phyloP scores from a whole-genome alignment of 768 basidiomycete species.

The Myochromella boudieri region DNA sequence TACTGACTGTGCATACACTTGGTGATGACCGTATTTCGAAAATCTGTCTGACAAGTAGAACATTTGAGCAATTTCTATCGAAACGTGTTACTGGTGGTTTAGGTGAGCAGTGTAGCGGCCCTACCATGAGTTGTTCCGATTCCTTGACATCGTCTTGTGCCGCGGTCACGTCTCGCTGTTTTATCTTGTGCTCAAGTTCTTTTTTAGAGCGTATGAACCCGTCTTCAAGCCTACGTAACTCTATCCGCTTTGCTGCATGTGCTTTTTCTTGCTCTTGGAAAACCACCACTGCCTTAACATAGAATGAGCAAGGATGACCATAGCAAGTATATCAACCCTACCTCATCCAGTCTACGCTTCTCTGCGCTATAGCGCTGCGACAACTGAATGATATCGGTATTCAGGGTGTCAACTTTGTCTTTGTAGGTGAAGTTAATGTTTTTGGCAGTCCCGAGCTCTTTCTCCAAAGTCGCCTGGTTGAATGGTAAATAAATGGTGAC shows the following conservation, averaged over 20 bases:
- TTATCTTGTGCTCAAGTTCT: slow-evolving; percentile 29
- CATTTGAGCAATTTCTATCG: slow-evolving; percentile 80
- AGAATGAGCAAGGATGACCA: not conserved
- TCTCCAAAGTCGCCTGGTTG: slow-evolving; percentile 41
- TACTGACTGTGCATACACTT: slow-evolving; percentile 91
- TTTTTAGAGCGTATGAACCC: slow-evolving; percentile 44
- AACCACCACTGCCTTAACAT: slow-evolving; percentile 24
- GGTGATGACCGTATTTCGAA: slow-evolving; percentile 78
- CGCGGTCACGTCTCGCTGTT: slow-evolving; percentile 9
- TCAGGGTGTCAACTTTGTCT: slow-evolving; percentile 25
- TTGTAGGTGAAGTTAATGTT: slow-evolving; percentile 26
- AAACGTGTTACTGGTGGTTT: too few relatives aligned
- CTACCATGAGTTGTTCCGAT: slow-evolving; percentile 47
- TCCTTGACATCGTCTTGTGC: slow-evolving; percentile 9
- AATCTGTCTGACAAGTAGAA: slow-evolving; percentile 77
- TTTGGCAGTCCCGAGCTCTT: slow-evolving; percentile 36
- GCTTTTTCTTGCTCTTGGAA: slow-evolving; percentile 35
- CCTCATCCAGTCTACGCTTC: slow-evolving; percentile 37
- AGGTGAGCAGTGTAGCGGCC: slow-evolving; percentile 4
- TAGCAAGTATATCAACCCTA: slow-evolving; percentile 22
- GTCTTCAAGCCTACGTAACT: slow-evolving; percentile 47
- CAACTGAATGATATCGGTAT: slow-evolving; percentile 32
- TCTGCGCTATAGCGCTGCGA: slow-evolving; percentile 36
- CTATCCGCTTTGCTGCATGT: slow-evolving; percentile 31
- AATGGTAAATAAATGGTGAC: not conserved